phyloP scores from a whole-genome alignment of 2,329 filamentous ascomycete species.

The Ambrosiella xylebori region DNA sequence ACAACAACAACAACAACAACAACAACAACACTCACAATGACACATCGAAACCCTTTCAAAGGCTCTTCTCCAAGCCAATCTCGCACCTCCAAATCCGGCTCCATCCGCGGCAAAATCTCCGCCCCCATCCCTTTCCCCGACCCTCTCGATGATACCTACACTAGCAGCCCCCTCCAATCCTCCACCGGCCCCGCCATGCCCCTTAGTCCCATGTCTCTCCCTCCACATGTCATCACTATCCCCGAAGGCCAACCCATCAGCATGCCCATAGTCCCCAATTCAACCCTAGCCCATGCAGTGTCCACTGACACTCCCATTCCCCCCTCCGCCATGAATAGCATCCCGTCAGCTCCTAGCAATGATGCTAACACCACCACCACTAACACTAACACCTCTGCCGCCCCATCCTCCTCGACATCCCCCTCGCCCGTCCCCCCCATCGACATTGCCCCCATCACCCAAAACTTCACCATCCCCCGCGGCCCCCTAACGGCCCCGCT shows the following conservation, averaged over 20 bases:
- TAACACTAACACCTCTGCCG: not conserved
- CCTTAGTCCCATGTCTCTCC: not conserved
- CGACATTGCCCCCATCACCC: not conserved
- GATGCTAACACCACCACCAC: not conserved
- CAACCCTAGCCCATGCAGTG: conserved; percentile 5
- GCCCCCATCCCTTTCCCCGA: conserved; percentile 39
- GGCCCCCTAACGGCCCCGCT: conserved; percentile 3
- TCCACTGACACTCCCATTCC: not conserved
- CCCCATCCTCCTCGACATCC: not conserved
- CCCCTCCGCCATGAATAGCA: not conserved
- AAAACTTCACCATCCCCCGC: not conserved
- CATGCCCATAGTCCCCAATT: conserved; percentile 11
- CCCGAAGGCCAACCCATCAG: conserved; percentile 10
- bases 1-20: not conserved
- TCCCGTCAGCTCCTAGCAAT: conserved; percentile 1
- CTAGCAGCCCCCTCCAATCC: conserved; percentile 17
- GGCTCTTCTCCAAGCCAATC: not conserved
- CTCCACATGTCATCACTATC: conserved; percentile 2
- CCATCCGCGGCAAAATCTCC: conserved; percentile 42
- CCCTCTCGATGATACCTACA: conserved; percentile 34
- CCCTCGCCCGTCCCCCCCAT: conserved; percentile 2
- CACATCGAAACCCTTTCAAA: not conserved
- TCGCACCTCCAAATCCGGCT: not conserved
- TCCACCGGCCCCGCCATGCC: conserved; percentile 12
- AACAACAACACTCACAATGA: not conserved